Percentiles rank a stretch among this genome's conserved stretches.
Conservation (phyloP, 2,329 filamentous ascomycete genomes). For the Rhinocladiella similis region DNA sequence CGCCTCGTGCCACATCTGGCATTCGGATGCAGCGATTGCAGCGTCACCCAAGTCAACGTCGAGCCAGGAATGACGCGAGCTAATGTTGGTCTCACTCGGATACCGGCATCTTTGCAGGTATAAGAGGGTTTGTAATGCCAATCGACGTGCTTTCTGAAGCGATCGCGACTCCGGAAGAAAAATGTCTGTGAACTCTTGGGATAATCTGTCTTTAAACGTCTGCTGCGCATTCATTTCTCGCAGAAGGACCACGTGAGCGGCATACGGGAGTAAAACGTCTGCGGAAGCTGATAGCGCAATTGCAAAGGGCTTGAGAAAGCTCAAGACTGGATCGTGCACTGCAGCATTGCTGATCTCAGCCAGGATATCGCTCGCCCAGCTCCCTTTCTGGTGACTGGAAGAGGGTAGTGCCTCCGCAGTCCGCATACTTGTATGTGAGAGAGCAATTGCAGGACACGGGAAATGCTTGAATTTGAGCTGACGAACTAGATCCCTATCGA, state of each 20-base stretch:
- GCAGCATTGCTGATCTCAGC: conserved; percentile 62
- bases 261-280: conserved; percentile 73
- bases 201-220: conserved; percentile 65
- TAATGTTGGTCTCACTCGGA: conserved; percentile 74
- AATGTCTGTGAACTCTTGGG: conserved; percentile 60
- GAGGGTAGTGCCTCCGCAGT: not conserved
- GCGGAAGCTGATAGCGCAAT: conserved; percentile 68
- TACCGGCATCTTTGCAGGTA: conserved; percentile 82
- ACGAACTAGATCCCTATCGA: conserved; percentile 40
- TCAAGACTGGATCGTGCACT: conserved; percentile 66
- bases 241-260: conserved; percentile 78
- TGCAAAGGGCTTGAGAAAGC: conserved; percentile 67
- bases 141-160: conserved; percentile 64
- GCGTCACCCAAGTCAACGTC: conserved; percentile 74
- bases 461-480: conserved; percentile 46
- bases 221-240: conserved; percentile 60
- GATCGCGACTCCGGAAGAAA: conserved; percentile 26
- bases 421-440: not conserved
- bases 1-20: conserved; percentile 84
- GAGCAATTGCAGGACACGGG: conserved; percentile 36
- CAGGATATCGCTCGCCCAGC: conserved; percentile 65
- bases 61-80: conserved; percentile 80
- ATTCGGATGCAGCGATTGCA: conserved; percentile 70
- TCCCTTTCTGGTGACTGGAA: not conserved
- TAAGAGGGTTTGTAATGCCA: conserved; percentile 76